Evolutionary conservation across 2,329 filamentous ascomycete genomes (phyloP), one percentile per base, ranked within the genome.

Genomic region (Epichloe coenophiala): DNA sequence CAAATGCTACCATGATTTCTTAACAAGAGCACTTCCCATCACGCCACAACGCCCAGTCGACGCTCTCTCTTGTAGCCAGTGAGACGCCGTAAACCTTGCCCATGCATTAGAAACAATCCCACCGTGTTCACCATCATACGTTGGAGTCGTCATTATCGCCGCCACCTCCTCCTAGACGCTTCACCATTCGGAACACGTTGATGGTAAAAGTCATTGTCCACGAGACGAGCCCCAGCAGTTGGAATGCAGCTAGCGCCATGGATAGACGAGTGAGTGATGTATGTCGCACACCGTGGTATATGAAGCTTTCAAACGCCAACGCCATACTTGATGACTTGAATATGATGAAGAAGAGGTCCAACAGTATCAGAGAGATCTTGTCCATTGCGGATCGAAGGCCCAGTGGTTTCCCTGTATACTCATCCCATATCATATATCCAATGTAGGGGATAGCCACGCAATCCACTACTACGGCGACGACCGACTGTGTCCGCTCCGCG

Each of bases 301-400:
- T 83, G 49, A 96, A 71, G 8, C 88, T 85, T 63, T 88, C 86
- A 64, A 96, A 95, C 2, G 91, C 90, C 56, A 98, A 72, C 40
- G 88, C 86, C 27, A 95, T 78, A 68, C 95, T 97, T 48, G 90
- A 89, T 3, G 90, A 89, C 66, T 95, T 91, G 71, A 98, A 95
- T 41, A 97, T 90, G 61, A 98, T 95, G 65, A 98, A 98, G 61
- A 96, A 83, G 3, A 98, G 75, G 67, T 98, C 93, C 51, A 95
- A 78, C 50, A 98, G 80, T 53, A 97, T 86, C 47, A 98, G 79
- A 13, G 86, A 81, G 56, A 95, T 86, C 65, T 98, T 98, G 46
- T 88, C 84, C 51, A 83, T 83, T 9, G 88, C 82, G 6, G 83
- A 83, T 42, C 94, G 85, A 53, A 98, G 72, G 1, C 93, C 93